phyloP scores from a whole-genome alignment of 2,329 filamentous ascomycete genomes.

The Verticillium isaacii region DNA sequence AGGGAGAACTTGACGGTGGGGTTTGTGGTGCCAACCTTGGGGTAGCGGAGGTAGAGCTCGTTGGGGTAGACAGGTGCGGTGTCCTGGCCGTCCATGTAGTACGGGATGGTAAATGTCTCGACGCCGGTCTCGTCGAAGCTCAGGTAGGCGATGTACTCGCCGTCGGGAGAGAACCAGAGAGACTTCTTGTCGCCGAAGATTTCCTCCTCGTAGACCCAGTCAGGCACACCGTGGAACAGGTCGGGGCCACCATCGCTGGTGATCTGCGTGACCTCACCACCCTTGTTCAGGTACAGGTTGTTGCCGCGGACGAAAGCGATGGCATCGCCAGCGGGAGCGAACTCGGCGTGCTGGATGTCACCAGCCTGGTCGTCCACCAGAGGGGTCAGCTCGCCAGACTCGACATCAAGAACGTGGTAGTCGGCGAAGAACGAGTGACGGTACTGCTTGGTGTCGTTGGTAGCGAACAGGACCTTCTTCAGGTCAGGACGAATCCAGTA shows the following conservation, averaged over 20 bases:
- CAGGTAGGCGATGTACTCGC: constrained; percentile 84
- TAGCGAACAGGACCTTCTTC: constrained; percentile 54
- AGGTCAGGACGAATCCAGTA: constrained; percentile 60
- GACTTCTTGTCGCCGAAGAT: constrained; percentile 69
- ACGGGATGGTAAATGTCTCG: constrained; percentile 59
- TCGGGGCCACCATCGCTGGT: constrained; percentile 57
- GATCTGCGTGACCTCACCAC: constrained; percentile 50
- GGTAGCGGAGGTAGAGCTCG: constrained; percentile 61
- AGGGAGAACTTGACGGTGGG: constrained; percentile 59
- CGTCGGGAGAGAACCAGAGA: constrained; percentile 94
- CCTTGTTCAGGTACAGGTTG: constrained; percentile 55
- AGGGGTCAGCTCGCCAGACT: constrained; percentile 47
- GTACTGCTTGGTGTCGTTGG: constrained; percentile 65
- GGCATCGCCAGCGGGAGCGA: constrained; percentile 52
- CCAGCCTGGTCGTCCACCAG: constrained; percentile 55
- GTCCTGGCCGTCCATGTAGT: constrained; percentile 57
- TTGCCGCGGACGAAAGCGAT: constrained; percentile 66
- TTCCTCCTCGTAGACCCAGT: constrained; percentile 80
- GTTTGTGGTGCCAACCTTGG: constrained; percentile 64
- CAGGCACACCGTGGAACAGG: constrained; percentile 59
- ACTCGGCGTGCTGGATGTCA: constrained; percentile 63
- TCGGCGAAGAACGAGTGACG: constrained; percentile 64
- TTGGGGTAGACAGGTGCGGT: constrained; percentile 57
- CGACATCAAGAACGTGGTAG: constrained; percentile 60
- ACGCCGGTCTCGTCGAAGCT: constrained; percentile 80